Base-by-base conservation (phyloP, 257 asterid genomes). In the Echites panduratus region DNA sequence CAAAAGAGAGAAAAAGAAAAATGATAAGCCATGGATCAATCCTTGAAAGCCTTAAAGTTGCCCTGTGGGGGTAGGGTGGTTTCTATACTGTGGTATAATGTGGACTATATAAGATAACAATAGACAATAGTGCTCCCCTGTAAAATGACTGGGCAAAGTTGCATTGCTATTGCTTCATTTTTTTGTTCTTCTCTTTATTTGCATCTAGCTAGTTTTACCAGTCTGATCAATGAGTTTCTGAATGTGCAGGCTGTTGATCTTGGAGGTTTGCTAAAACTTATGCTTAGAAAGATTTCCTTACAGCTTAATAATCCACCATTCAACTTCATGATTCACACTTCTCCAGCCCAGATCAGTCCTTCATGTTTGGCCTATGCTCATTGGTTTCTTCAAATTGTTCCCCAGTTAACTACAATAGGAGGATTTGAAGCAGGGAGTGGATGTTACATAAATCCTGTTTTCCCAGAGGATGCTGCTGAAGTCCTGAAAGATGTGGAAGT, bases 401-500 rank as follows among this genome's bases (percentile, higher is more conserved):
- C 98, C 65, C 99, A 91, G 69, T 79, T 95, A 45, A 80, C 85
- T 8, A 84, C 82, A 53, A 66, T 85, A 52, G 99, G 89, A 19
- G 99, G 97, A 27, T 95, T 95, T 53, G 99, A 95, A 85, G 74
- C 90, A 56, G 98, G 90, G 14, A 82, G 87, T 0, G 99, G 99
- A 4, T 95, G 99, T 82, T 81, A 79, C 78, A 89, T 95, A 70
- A 95, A 95, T 79, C 98, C 99, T 6, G 90, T 95, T 83, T 85
- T 92, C 71, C 97, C 99, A 1, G 98, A 95, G 85, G 99, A 90
- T 78, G 99, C 98, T 29, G 97, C 96, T 0, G 84, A 87, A 80
- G 82, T 95, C 54, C 76, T 95, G 83, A 86, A 89, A 79, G 93
- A 86, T 72, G 96, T 88, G 41, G 38, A 41, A 26, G 14, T 63